These are phyloP conservation scores for Kodamaea derodonti DNA, from an alignment of 1,139 yeast genomes.

Conservation along the genomic window DNA sequence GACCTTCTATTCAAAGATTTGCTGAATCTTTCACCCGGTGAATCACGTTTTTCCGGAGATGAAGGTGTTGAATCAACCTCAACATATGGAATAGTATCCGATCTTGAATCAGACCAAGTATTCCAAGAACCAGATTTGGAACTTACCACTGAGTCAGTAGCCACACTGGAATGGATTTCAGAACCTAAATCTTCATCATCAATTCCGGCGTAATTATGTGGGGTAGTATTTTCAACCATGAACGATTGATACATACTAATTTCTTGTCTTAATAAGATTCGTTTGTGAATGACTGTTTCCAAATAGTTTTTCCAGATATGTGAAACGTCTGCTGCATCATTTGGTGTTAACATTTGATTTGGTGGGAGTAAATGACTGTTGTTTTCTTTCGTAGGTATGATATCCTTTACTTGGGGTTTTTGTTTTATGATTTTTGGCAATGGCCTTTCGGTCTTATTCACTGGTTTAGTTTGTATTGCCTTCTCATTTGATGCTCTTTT, in stretches of 20 bases:
- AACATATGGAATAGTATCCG: background rate
- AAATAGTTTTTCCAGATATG: slow-evolving; percentile 40
- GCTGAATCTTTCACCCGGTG: slow-evolving; percentile 16
- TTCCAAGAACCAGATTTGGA: slow-evolving; percentile 1
- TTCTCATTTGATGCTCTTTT: background rate
- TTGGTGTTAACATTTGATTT: slow-evolving; percentile 1
- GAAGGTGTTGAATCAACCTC: background rate
- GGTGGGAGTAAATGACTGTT: background rate
- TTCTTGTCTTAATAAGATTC: slow-evolving; percentile 43
- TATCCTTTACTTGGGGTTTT: background rate
- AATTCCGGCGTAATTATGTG: background rate
- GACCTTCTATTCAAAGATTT: slow-evolving; percentile 34
- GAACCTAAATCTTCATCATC: background rate
- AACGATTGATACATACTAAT: slow-evolving; percentile 34
- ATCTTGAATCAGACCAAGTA: background rate
- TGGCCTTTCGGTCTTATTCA: background rate
- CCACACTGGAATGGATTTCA: background rate
- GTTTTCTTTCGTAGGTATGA: background rate
- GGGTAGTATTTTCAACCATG: slow-evolving; percentile 10
- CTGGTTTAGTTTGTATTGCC: background rate
- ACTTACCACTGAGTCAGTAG: background rate
- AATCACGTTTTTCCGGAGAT: background rate
- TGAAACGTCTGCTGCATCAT: slow-evolving; percentile 13
- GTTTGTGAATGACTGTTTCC: slow-evolving; percentile 30
- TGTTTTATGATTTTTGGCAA: background rate